phyloP scores from a whole-genome alignment of 1,284 basidiomycete species.

The Leccinum fuscescens region DNA sequence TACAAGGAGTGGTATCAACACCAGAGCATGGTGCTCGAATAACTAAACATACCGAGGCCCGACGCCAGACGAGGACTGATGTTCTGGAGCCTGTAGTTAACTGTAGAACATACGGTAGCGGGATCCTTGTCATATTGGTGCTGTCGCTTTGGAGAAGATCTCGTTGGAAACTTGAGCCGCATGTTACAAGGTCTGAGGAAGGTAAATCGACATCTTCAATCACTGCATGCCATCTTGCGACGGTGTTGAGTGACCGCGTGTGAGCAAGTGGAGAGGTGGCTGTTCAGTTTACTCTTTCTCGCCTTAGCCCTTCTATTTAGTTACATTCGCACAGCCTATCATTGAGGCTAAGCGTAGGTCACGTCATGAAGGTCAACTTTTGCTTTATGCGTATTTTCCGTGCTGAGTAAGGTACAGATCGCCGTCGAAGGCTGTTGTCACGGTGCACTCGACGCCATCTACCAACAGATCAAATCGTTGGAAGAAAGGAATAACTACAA shows the following conservation, averaged over 20 bases:
- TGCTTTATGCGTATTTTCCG: neutral
- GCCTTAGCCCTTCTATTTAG: no score
- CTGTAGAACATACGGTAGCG: constrained; percentile 30
- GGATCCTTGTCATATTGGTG: constrained; percentile 30
- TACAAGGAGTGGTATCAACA: constrained; percentile 2
- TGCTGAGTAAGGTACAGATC: constrained; percentile 47
- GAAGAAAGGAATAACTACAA: constrained; percentile 63
- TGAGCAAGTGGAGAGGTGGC: constrained; percentile 3
- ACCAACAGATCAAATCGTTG: constrained; percentile 68
- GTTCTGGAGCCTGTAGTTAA: constrained; percentile 25
- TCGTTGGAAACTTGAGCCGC: constrained; percentile 25
- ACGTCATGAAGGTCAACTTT: constrained; percentile 24
- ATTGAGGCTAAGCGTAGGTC: no score
- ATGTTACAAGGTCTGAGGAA: constrained; percentile 14
- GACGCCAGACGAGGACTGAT: constrained; percentile 33
- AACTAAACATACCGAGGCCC: constrained; percentile 19
- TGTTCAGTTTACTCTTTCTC: neutral
- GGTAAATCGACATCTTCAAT: neutral
- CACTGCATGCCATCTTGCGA: neutral
- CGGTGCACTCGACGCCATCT: constrained; percentile 85
- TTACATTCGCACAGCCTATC: no score
- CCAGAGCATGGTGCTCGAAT: neutral
- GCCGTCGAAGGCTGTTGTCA: constrained; percentile 97
- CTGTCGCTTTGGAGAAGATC: constrained; percentile 24
- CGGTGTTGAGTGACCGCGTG: constrained; percentile 21